Base-by-base conservation (phyloP, 2,329 filamentous ascomycete genomes). In the Cryphonectria naterciae region DNA sequence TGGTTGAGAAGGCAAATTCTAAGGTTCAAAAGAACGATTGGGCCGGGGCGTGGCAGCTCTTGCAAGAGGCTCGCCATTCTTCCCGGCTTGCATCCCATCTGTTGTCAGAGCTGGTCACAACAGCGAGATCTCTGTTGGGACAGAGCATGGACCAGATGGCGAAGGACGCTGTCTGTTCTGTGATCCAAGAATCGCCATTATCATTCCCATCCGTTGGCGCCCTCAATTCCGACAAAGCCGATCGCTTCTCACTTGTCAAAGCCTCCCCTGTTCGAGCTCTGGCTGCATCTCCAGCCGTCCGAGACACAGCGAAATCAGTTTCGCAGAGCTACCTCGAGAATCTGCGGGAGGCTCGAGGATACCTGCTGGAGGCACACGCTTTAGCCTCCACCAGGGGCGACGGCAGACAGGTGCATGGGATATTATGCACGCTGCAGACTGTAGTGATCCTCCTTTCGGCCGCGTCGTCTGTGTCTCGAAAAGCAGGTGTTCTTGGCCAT, bases 111-210 rank as follows among this genome's bases (percentile, higher is more conserved):
- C 76, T 81, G 54, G 85, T 93, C 68, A 85, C 89, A 15, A 88
- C 88, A 70, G 93, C 92, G 28, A 89, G 89, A 68, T 89, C 91
- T 62, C 86, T 92, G 60, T 84, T 94, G 72, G 86, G 89, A 22
- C 87, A 92, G 78, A 92, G 91, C 73, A 85, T 92, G 76, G 88
- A 91, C 63, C 87, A 91, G 76, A 93, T 97, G 84, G 87, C 90
- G 17, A 87, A 88, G 5, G 93, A 97, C 79, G 91, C 95, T 2
- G 92, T 96, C 4, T 97, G 95, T 79, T 97, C 93, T 25, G 92
- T 95, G 13, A 87, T 98, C 22, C 93, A 95, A 62, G 96, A 99
- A 76, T 98, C 96, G 0, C 97, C 94, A 0, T 90, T 98, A 37
- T 97, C 94, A 0, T 92, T 95, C 72, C 94, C 95, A 1, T 90